Base-by-base conservation (phyloP, 306 rosid genomes). In the Ochetophila trinervis region DNA sequence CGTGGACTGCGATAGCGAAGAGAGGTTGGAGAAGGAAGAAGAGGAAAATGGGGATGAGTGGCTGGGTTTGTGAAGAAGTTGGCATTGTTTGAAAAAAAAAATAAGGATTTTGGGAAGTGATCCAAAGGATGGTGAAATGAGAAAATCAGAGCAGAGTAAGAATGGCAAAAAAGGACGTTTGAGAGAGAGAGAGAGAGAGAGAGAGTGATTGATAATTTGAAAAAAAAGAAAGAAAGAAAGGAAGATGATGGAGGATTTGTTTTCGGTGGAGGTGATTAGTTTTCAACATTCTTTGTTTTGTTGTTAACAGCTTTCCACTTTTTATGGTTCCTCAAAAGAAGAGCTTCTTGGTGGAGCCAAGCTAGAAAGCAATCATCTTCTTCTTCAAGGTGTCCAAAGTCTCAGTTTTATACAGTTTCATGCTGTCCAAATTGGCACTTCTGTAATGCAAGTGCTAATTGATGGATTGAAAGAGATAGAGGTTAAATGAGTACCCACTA, bases 191-290 rank as follows among this genome's bases (percentile, higher is more conserved):
- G 5, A n/a, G n/a, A n/a, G n/a, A n/a, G n/a, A n/a, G n/a, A n/a
- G n/a, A 24, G 18, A 50, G 21, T 16, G 8, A 19, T 16, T 2
- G 2, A 8, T 1, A 16, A 5, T 53, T 36, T 69, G 15, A 17
- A 27, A 27, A 27, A 27, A 27, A 1, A 1, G 32, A 4, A 27
- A 27, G n/a, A 53, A 21, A 52, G 27, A 18, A 20, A 5, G 0
- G 45, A 16, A 19, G 19, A 18, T 23, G 54, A 62, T 42, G 16
- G 14, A 19, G 67, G 60, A 6, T 22, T 35, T 55, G 35, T 65
- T 76, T 81, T 79, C 76, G 76, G 82, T 69, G 85, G 79, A 68
- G 63, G 63, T 53, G 67, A 72, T 53, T 32, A 42, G 54, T 75
- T 67, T 76, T 73, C 78, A 67, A 75, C 60, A 40, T 30, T 40